phyloP scores from a whole-genome alignment of 306 rosid genomes.

The Malus domestica region ASM211411v1 NC_041803.1:6180501-6181000 shows the following conservation, averaged over 20 bases:
- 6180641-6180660: background rate
- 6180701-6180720: background rate
- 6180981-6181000: constrained; percentile 95
- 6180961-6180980: constrained; percentile 92
- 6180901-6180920: background rate
- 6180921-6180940: constrained; percentile 46
- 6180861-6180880: background rate
- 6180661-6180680: background rate
- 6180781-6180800: background rate
- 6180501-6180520: constrained; percentile 2
- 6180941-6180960: constrained; percentile 84
- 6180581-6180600: constrained; percentile 91
- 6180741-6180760: background rate
- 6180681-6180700: constrained; percentile 1
- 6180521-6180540: constrained; percentile 44
- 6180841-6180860: background rate
- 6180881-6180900: background rate
- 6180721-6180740: background rate
- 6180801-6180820: background rate
- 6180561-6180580: constrained; percentile 99
- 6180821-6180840: background rate
- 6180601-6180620: constrained; percentile 78
- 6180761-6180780: background rate
- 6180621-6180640: constrained; percentile 1
- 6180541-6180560: constrained; percentile 81